Base-by-base conservation (phyloP, 139 green algal species). In the Tetraselmis chui region DNA sequence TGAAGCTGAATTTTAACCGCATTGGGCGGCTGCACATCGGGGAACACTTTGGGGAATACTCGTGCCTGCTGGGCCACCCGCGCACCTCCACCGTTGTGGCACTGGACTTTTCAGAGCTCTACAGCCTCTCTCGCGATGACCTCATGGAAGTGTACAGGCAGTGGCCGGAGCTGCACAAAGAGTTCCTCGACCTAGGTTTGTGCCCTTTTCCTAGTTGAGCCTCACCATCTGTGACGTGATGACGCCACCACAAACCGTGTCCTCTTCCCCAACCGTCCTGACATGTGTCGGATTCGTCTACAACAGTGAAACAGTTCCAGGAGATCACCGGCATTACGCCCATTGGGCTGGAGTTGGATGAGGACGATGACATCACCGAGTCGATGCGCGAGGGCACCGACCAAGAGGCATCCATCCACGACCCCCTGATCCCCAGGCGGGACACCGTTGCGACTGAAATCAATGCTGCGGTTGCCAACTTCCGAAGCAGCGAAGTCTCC, bases 91-190 rank as follows among this genome's bases (percentile, higher is more conserved):
- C 77, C 2, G 82, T 85, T 1, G 82, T 85, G 30, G 32, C 82
- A 27, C 28, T 76, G 82, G 80, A 81, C 27, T 85, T 79, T 28
- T 85, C 29, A 1, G 82, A 85, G 77, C 77, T 85, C 24, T 85
- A 83, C 82, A 67, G 27, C 26, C 77, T 85, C 1, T 80, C 28
- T 1, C 23, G 82, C 2, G n/a, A 80, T 1, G 76, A 78, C 76
- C 75, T 85, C 45, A 67, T 67, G 45, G 45, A 67, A 67, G 45
- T 67, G 45, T 67, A 67, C 45, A 67, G 45, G 45, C 45, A 67
- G 45, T 67, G 45, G 45, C 45, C 45, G 45, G 45, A 67, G 45
- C 45, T 67, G 45, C 45, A 67, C 45, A 67, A 67, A 67, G 45
- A 67, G 45, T 67, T 67, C 45, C 45, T 67, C 45, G 45, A 67